Conservation (phyloP, 352 stramenopile genomes). For the Pythium diclinum region DNA sequence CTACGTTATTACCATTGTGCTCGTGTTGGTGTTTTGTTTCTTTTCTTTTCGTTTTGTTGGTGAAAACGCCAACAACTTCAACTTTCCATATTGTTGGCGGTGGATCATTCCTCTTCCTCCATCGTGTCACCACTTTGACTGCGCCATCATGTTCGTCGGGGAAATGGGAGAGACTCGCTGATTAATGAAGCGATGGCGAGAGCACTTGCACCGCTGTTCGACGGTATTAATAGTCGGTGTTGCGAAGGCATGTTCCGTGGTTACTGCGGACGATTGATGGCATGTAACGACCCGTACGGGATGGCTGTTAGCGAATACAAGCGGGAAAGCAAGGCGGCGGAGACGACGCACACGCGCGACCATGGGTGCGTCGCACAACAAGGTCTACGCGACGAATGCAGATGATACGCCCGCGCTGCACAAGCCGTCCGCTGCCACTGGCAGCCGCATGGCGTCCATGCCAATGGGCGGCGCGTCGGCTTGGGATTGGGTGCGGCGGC, state of each 20-base stretch:
- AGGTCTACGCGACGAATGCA: constrained; percentile 19
- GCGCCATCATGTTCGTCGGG: too few relatives aligned
- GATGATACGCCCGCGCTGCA: background rate
- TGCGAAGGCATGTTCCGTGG: background rate
- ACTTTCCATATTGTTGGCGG: background rate
- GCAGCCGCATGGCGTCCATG: background rate
- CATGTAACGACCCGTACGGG: background rate
- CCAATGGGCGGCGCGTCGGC: background rate
- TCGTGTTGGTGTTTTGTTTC: background rate
- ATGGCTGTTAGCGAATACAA: background rate
- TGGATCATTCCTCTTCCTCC: background rate
- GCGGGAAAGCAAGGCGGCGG: background rate
- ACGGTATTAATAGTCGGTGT: background rate
- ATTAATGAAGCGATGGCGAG: background rate
- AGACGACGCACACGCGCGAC: background rate
- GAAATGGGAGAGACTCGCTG: background rate
- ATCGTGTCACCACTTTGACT: too few relatives aligned
- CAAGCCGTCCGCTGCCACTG: background rate
- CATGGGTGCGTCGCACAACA: constrained; percentile 20
- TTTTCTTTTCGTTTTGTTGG: background rate
- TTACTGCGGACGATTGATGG: background rate
- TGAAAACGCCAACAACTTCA: background rate
- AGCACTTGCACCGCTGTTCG: too few relatives aligned
- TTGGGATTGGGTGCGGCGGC: constrained; percentile 14
- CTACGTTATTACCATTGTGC: background rate